Evolutionary conservation across 805 yeast species (phyloP).

Genomic region (Cephaloascus albidus): DNA sequence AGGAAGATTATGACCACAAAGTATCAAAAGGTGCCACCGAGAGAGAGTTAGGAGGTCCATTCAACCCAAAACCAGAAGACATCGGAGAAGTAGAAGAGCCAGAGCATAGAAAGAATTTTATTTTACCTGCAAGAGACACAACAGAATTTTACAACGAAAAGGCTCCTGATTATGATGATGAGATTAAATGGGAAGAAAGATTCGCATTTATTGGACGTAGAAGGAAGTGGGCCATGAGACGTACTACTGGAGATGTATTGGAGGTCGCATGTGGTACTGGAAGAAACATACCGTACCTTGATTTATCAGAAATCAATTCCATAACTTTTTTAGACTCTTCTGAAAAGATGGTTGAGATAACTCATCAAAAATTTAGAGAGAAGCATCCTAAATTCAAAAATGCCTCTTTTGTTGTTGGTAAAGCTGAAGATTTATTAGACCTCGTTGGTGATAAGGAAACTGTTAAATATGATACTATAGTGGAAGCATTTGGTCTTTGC

Average conservation of each 20-base stretch:
- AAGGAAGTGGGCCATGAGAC: constrained; percentile 73
- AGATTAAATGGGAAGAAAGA: constrained; percentile 66
- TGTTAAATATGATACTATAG: constrained; percentile 79
- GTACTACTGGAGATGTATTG: constrained; percentile 77
- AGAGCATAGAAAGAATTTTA: constrained; percentile 24
- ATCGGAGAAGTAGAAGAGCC: constrained; percentile 15
- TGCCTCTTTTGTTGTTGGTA: constrained; percentile 85
- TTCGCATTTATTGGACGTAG: constrained; percentile 51
- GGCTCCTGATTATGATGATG: constrained; percentile 75
- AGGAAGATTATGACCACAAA: constrained; percentile 24
- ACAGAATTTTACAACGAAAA: constrained; percentile 68
- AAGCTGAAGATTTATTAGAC: constrained; percentile 70
- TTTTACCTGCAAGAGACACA: constrained; percentile 71
- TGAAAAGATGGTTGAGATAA: constrained; percentile 71
- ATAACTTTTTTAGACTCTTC: constrained; percentile 85
- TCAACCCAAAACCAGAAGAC: constrained; percentile 24
- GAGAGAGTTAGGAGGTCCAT: constrained; percentile 8
- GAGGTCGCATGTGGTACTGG: constrained; percentile 98
- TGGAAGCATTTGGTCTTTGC: constrained; percentile 93
- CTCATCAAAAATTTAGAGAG: constrained; percentile 64
- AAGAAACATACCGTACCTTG: constrained; percentile 72
- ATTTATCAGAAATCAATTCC: constrained; percentile 51
- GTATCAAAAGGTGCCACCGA: constrained; percentile 14
- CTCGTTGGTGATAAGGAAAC: constrained; percentile 30
- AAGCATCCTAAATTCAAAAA: constrained; percentile 56